Base-by-base conservation (phyloP, 83 land plant species). In the Diphasiastrum complanatum region DNA sequence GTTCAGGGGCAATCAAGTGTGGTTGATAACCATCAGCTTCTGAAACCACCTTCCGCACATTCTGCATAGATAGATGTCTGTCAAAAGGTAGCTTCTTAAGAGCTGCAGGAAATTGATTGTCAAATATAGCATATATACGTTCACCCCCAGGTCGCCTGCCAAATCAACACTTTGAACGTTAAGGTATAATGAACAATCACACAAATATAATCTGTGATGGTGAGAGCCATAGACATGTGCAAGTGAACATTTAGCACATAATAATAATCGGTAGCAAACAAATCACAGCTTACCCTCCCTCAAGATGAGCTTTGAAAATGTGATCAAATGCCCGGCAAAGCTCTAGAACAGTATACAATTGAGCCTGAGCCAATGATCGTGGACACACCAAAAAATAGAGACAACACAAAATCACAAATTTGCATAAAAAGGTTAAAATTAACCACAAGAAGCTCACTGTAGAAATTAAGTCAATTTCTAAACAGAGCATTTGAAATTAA, bases 11-110 rank as follows among this genome's bases (percentile, higher is more conserved):
- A 66, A 87, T 81, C 59, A 87, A 56, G 48, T 87, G 93, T 25
- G 93, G 93, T 67, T 87, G 93, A 66, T 87, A 87, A 30, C 93
- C 93, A 85, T 87, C 93, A 37, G 93, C 89, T 60, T 87, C 86
- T 18, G 83, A 85, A 30, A 87, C 79, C 5, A 87, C 71, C 63
- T 77, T 87, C 60, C 80, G 75, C 19, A 87, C 84, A 61, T 82
- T 87, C 46, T 87, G 93, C 62, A 81, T 33, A 16, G 93, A 79
- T 25, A 87, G 77, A 70, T 86, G 79, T 45, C 79, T 69, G 43
- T 85, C 93, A 69, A 87, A 75, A 24, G 93, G 93, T 51, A 87
- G 79, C 53, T 82, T 87, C 45, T 69, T 85, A 47, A 87, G 33
- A 40, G 93, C 93, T 55, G 81, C 73, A 18, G 86, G 93, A 20